These are phyloP conservation scores for Mrakia frigida DNA, from an alignment of 768 basidiomycete species.

Conservation along the genomic window DNA sequence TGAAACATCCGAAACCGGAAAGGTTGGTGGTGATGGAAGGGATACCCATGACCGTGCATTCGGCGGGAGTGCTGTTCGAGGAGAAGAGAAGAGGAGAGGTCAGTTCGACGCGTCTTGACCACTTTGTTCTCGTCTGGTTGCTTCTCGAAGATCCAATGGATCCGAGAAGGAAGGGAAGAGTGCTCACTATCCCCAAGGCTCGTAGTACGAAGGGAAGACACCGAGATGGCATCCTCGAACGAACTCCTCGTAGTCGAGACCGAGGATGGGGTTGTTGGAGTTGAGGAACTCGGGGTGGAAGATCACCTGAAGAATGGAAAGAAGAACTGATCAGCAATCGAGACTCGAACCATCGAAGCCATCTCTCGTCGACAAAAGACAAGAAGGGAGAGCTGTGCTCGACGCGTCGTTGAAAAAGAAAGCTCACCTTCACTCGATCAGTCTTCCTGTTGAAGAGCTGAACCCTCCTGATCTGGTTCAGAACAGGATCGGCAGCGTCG, in stretches of 20 bases:
- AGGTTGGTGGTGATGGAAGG: slow-evolving; percentile 96
- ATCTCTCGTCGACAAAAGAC: no score
- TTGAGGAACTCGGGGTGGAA: slow-evolving; percentile 62
- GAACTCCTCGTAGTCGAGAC: slow-evolving; percentile 98
- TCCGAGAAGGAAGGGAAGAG: not conserved
- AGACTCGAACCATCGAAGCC: no score
- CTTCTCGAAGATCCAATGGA: no score
- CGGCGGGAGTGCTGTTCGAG: slow-evolving; percentile 76
- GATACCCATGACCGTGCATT: slow-evolving; percentile 99
- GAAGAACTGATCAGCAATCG: not conserved
- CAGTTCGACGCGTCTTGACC: not conserved
- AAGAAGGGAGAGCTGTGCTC: no score
- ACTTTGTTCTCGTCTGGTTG: not conserved
- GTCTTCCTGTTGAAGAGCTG: slow-evolving; percentile 80
- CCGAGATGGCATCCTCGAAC: slow-evolving; percentile 96
- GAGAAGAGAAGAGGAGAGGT: slow-evolving; percentile 32
- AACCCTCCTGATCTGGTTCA: slow-evolving; percentile 85
- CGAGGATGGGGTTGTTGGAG: slow-evolving; percentile 93
- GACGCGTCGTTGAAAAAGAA: not conserved
- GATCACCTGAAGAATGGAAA: slow-evolving; percentile 15
- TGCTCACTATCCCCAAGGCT: slow-evolving; percentile 67
- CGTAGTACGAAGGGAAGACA: slow-evolving; percentile 96
- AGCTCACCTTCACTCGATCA: slow-evolving; percentile 82
- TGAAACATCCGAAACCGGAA: slow-evolving; percentile 91
- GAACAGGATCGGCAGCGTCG: slow-evolving; percentile 82